phyloP scores from a whole-genome alignment of 805 yeast species.

The Schwanniomyces yamadae region DNA sequence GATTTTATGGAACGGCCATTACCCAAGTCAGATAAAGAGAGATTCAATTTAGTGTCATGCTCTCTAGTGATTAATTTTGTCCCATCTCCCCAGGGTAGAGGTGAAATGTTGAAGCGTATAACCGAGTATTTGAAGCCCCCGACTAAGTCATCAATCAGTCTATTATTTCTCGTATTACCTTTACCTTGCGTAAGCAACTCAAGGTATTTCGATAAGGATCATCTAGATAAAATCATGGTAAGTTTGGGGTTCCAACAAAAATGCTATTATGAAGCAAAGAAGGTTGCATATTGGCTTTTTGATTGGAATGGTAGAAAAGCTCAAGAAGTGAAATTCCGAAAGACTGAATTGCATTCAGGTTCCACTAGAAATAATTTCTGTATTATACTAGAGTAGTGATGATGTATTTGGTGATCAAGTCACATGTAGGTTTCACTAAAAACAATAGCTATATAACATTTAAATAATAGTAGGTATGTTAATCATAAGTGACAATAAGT shows the following conservation, averaged over 20 bases:
- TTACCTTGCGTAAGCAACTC: conserved; percentile 84
- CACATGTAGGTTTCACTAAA: no score
- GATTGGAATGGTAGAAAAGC: conserved; percentile 40
- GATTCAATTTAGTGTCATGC: conserved; percentile 70
- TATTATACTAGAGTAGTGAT: conserved; percentile 15
- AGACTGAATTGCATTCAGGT: conserved; percentile 57
- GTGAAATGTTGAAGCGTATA: conserved; percentile 70
- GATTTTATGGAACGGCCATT: conserved; percentile 79
- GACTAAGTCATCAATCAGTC: conserved; percentile 20
- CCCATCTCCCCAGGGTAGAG: conserved; percentile 66
- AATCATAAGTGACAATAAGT: no score
- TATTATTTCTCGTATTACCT: conserved; percentile 80
- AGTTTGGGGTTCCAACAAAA: conserved; percentile 58
- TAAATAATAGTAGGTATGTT: no score
- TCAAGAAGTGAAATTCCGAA: conserved; percentile 24
- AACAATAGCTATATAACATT: no score
- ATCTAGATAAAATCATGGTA: conserved; percentile 46
- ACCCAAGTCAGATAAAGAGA: conserved; percentile 47
- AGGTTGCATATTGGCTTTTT: conserved; percentile 72
- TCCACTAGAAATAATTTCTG: conserved; percentile 68
- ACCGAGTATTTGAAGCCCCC: conserved; percentile 51
- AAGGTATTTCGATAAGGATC: conserved; percentile 59
- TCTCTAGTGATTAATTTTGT: conserved; percentile 89
- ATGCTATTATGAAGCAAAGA: conserved; percentile 58
- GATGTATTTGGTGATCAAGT: neutral